phyloP scores from a whole-genome alignment of 78 protist species.

The Dictyostelium intermedium region DNA sequence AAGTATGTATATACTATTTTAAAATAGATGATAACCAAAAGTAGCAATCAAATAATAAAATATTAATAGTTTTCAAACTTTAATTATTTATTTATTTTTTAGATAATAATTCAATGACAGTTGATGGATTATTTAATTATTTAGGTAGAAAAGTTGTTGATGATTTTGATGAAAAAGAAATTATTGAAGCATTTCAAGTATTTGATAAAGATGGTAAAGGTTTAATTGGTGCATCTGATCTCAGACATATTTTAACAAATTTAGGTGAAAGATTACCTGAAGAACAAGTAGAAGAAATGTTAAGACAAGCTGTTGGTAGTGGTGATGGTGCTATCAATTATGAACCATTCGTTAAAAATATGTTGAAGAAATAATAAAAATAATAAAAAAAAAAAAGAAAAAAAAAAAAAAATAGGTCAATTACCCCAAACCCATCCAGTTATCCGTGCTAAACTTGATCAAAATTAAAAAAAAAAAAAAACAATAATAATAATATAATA shows the following conservation, averaged over 20 bases:
- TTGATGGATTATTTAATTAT: slow-evolving; percentile 67
- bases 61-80: not conserved
- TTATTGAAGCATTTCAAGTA: slow-evolving; percentile 73
- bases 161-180: slow-evolving; percentile 77
- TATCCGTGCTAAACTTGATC: too few relatives aligned
- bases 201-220: slow-evolving; percentile 79
- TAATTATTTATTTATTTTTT: too few relatives aligned
- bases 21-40: not conserved
- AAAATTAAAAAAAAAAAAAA: slow-evolving; percentile 32
- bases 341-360: slow-evolving; percentile 65
- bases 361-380: slow-evolving; percentile 54
- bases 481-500: not conserved
- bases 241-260: slow-evolving; percentile 73
- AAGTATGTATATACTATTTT: not conserved
- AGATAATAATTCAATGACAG: slow-evolving; percentile 29
- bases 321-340: slow-evolving; percentile 71
- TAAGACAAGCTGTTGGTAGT: slow-evolving; percentile 66
- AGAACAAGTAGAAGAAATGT: slow-evolving; percentile 76
- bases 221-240: slow-evolving; percentile 69
- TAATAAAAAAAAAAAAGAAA: not conserved
- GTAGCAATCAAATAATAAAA: not conserved
- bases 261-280: slow-evolving; percentile 73
- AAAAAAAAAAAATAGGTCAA: too few relatives aligned
- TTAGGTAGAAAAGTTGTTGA: slow-evolving; percentile 68
- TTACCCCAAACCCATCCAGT: too few relatives aligned